Evolutionary conservation across 1,139 yeast genomes (phyloP), one percentile per base, ranked within the genome.

Genomic region (Saccharomyces hybrid): DNA sequence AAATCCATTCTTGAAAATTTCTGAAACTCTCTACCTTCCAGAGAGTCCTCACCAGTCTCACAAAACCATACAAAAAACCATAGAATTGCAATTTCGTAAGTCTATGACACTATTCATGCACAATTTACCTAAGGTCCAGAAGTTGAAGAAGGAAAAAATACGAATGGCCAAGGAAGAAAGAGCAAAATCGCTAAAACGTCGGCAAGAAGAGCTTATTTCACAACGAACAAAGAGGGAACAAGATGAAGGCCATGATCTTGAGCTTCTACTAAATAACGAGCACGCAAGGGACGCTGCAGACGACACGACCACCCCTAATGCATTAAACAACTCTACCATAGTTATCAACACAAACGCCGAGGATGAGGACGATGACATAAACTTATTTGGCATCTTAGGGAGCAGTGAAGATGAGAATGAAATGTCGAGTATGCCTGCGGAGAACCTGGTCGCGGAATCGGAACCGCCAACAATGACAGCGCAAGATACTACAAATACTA

Each of bases 1-100:
- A 11, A 64, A 66, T 38, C 70, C 71, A 9, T 60, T 68, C 41
- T 51, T 65, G 7, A 63, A 61, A 50, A 51, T 61, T 13, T 57
- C 69, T 6, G 54, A 54, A 29, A 16, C 25, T 38, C 44, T 38
- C 25, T 38, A 38, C 44, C 20, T 20, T 38, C 20, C 25, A 16
- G 9, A 38, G 44, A 20, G 25, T 23, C 44, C 44, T 11, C 29
- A 54, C 5, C 50, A 55, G 16, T 56, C 59, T 9, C 59, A 58
- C 11, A 38, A 20, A 8, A 54, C 51, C 16, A 52, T 52, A 9
- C 49, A 49, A 27, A 48, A 51, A 9, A 47, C 47, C 14, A 42
- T 38, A 2, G 51, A 49, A 14, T 52, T 54, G 9, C 48, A 57
- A 31, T 54, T 56, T 41, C 29, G 53, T 5, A 38, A 38, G 26